These are phyloP conservation scores for Aureobasidium melanogenum DNA, from an alignment of 2,329 filamentous ascomycete genomes.

Conservation along the genomic window DNA sequence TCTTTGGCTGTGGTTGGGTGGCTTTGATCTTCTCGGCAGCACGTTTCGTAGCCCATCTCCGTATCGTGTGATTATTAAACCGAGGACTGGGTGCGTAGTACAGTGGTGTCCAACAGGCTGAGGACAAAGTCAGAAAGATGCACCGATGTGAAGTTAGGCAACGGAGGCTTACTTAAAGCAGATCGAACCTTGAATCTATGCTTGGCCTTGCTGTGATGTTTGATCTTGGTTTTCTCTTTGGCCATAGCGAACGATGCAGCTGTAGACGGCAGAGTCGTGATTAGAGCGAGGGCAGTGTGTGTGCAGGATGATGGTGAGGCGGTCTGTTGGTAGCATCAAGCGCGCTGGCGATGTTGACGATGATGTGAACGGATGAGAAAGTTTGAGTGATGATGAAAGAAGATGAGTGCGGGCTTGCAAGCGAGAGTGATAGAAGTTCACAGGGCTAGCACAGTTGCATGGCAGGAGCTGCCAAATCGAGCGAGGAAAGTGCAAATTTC, in stretches of 20 bases:
- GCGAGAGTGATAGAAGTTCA: not conserved
- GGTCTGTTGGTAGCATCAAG: not conserved
- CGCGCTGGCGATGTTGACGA: not conserved
- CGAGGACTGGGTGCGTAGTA: not conserved
- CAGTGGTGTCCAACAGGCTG: not conserved
- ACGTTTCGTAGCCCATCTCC: not conserved
- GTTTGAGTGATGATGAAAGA: not conserved
- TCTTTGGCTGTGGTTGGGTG: not conserved
- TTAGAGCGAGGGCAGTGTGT: not conserved
- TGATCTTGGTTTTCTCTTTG: not conserved
- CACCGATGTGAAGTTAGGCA: too few species aligned
- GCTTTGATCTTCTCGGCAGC: not conserved
- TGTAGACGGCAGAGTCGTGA: not conserved
- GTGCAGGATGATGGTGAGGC: not conserved
- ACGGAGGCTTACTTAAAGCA: not conserved
- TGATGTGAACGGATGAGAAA: too few species aligned
- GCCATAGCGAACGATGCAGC: not conserved
- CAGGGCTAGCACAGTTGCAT: not conserved
- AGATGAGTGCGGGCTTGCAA: not conserved
- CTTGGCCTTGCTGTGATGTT: not conserved
- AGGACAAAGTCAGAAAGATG: not conserved
- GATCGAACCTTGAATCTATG: too few species aligned
- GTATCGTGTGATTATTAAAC: not conserved
- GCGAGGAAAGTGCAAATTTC: not conserved
- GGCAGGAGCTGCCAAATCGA: not conserved